Evolutionary conservation across 345 rosid species (phyloP), one percentile per base, ranked within the genome.

Genomic region (Hibiscus trionum): DNA sequence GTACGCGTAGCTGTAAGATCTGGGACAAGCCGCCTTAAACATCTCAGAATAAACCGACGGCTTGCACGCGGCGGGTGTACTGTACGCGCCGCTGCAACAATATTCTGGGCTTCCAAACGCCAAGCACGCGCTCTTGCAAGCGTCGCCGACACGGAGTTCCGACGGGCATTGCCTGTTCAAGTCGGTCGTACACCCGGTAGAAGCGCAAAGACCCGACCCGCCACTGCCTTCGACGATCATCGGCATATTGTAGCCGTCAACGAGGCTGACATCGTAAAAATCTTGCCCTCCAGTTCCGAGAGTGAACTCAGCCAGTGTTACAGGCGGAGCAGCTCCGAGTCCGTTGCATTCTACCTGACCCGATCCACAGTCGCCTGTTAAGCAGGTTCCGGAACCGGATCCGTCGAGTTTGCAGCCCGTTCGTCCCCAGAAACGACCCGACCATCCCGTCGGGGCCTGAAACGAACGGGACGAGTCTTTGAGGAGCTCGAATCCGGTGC

Each of bases 201-300:
- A 66, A 11, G 87, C 83, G 44, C 99, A 95, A 47, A 62, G 66
- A 1, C 98, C 98, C 69, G 96, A 84, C 49, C 97, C 94, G 11
- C 97, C 97, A 26, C 80, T 71, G 0, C 86, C 95, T 74, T 88
- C 92, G 1, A 95, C 87, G 6, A 92, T 33, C 96, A 95, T 82
- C 16, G 99, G 97, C 7, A 95, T 26, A 66, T 95, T 95, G 77
- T 92, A 95, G 29, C 99, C 98, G 64, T 95, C 99, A 11, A 95
- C 99, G 29, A 95, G 91, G 70, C 96, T 90, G 37, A 95, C 99
- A 70, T 95, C 99, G 72, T 92, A 92, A 74, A 95, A 95, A 74
- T 92, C 98, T 69, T 83, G 88, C 1, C 98, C 97, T 0, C 95
- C 89, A 0, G 87, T 75, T 1, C 93, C 96, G 0, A 94, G 86